Evolutionary conservation across 257 asterid genomes (phyloP), one percentile per base, ranked within the genome.

Genomic region (Solanum dulcamara): DNA sequence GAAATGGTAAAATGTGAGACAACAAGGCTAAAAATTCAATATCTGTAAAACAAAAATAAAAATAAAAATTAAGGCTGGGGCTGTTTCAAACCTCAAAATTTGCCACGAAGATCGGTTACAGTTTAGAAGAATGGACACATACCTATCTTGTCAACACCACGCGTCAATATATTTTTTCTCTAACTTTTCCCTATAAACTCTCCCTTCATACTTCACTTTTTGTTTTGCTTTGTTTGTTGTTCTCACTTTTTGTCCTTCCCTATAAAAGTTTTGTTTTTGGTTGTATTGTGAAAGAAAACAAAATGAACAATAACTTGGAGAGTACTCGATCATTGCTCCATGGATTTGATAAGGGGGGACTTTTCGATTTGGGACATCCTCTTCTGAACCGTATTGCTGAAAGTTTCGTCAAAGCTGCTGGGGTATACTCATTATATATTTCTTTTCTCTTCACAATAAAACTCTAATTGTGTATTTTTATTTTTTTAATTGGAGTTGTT

Each of bases 301-400:
- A 67, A 33, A 92, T 91, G 97, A 89, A 89, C 57, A 91, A 75
- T 85, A 95, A 90, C 81, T 84, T 90, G 94, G 97, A 92, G 83
- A n/a, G n/a, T n/a, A 90, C 88, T 1, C 91, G 97, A 44, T 92
- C 97, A 37, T 48, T 92, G 89, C 87, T 94, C 14, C 86, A 88
- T 46, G 89, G 89, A 86, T 93, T 92, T 18, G 93, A 93, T 48
- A 92, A 88, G 84, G 89, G 90, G 51, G 92, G 92, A 0, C 85
- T 90, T 55, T 90, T 93, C 59, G 98, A 96, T 90, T 89, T 96
- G 17, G 99, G 99, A 83, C 98, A 94, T 80, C 99, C 99, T 59
- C 89, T 96, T 30, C 97, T 96, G 46, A 94, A 94, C 68, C 98
- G 99, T 86, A 83, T 96, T 35, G 90, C 97, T 40, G 96, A 96